Base-by-base conservation (phyloP, 805 yeast genomes). In the Priceomyces haplophilus region DNA sequence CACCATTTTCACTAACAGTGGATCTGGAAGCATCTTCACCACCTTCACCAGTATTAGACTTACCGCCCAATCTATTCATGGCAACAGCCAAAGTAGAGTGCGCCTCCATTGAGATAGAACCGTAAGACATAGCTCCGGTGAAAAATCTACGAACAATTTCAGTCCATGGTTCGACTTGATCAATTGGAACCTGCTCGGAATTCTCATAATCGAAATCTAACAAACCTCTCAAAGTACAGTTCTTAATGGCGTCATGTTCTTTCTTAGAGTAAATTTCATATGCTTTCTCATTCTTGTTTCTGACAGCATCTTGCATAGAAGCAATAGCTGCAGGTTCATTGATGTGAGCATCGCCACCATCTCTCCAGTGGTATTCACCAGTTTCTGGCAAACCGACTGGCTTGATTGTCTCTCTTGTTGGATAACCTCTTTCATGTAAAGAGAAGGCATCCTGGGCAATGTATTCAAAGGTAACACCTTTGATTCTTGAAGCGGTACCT, bases 121-220 rank as follows among this genome's bases (percentile, higher is more conserved):
- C 99, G 61, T 93, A 91, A 1, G 97, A 90, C 99, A 91, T 91
- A 41, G 99, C 99, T 72, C 99, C 99, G n/a, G 99, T 90, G 50
- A 90, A 90, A 63, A 93, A 93, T 57, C 99, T 80, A 56, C 97
- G 83, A 25, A 90, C 99, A 64, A 91, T 91, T 65, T 91, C 99
- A 29, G 98, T 93, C 99, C 99, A 91, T 35, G 99, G 99, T 73
- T 91, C 99, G 53, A 91, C 99, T 70, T 93, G 98, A 59, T 91
- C 99, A 49, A 91, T 71, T 44, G 99, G 97, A 41, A 91, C 93
- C 3, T 90, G 78, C 3, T 73, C 75, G 0, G 88, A 76, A 50
- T 61, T 64, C 34, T 80, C 85, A 59, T 69, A 88, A 67, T 93
- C 97, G 60, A 91, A 84, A 67, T 93, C 98, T 42, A 91, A 78